Base-by-base conservation (phyloP, 176 grass and related monocot genomes). In the Oryza punctata region DNA sequence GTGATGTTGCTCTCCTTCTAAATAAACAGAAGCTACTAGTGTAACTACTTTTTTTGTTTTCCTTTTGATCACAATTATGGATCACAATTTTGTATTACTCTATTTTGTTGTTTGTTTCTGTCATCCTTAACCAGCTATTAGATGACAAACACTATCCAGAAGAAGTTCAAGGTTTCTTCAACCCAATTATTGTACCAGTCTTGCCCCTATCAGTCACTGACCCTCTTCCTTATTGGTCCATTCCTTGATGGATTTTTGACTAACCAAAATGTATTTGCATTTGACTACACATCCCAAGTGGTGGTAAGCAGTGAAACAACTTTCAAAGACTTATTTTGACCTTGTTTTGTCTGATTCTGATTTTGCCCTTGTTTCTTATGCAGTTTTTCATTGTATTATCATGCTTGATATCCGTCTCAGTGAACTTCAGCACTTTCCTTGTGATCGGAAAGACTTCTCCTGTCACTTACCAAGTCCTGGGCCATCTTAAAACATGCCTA, bases 111-210 rank as follows among this genome's bases (percentile, higher is more conserved):
- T 64, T 16, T 69, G 61, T 32, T 79, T 78, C 40, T 12, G 52
- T 70, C 37, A 25, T 65, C 81, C 50, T 91, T 87, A 80, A 91
- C 64, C 5, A 30, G 52, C 73, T 88, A 65, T 87, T 78, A 99
- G 97, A 99, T 99, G 97, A 99, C 97, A 76, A 99, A 99, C 78
- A 99, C 97, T 29, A 99, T 99, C 70, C 97, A 99, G 76, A 99
- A 99, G 82, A 99, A 99, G 79, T 99, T 99, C 68, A 99, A 99
- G 87, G 97, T 99, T 64, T 96, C 97, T 24, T 99, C 97, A 41
- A 99, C 97, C 30, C 97, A 99, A 77, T 86, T 99, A 21, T 81
- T 99, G 13, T 99, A 99, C 72, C 97, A 99, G 69, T 99, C 97
- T 83, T 96, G 87, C 67, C 97, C 97, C 18, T 99, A 99, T 83